Conservation (phyloP, 768 basidiomycete genomes). For the Scleroderma citrinum region DNA sequence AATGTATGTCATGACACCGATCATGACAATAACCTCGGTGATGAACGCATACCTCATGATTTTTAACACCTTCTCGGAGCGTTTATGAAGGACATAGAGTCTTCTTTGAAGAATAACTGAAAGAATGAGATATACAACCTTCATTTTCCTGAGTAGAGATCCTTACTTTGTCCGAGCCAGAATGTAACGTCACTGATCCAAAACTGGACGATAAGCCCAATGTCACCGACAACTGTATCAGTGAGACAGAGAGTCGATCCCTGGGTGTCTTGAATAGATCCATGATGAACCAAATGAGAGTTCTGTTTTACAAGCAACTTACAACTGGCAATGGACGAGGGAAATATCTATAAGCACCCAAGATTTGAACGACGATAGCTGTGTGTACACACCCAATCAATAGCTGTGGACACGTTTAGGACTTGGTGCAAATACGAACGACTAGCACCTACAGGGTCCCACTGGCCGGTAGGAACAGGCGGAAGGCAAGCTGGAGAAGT, state of each 20-base stretch:
- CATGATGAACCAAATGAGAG: no score
- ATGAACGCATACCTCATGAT: background rate
- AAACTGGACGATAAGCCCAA: background rate
- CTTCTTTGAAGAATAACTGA: background rate
- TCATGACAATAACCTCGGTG: background rate
- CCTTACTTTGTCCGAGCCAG: background rate
- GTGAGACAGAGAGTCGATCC: background rate
- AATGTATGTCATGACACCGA: background rate
- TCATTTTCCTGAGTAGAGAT: background rate
- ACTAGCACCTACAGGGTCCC: background rate
- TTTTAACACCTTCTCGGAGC: background rate
- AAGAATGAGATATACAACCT: background rate
- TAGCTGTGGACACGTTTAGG: background rate
- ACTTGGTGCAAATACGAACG: background rate
- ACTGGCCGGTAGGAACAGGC: background rate
- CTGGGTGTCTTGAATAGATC: background rate
- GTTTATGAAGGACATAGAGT: background rate
- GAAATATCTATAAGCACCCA: background rate
- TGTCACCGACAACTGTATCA: background rate
- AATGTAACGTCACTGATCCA: background rate
- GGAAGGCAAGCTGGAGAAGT: background rate
- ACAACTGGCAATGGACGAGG: background rate
- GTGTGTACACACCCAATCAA: background rate
- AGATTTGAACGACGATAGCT: background rate
- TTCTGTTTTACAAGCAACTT: background rate